A percentile compares a stretch with the other conserved stretches of the same genome.
These are phyloP conservation scores for Euphrasia arctica DNA, from an alignment of 305 asterid genomes.

Conservation along the genomic window DNA sequence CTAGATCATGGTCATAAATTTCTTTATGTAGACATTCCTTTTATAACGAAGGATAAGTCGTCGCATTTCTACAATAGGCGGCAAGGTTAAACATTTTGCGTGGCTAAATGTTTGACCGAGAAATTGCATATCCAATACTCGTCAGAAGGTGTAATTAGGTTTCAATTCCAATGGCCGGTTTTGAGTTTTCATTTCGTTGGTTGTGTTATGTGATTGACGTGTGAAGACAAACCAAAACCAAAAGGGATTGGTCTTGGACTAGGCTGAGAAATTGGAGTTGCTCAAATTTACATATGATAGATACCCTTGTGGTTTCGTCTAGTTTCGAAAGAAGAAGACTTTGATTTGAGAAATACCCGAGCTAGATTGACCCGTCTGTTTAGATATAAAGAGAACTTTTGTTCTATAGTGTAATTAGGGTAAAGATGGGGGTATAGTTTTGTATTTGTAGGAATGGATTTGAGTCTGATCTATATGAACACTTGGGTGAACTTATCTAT, in stretches of 20 bases:
- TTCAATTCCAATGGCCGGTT: too few relatives aligned
- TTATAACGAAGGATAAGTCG: background rate
- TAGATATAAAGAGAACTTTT: too few relatives aligned
- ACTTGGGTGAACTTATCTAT: background rate
- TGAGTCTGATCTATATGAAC: background rate
- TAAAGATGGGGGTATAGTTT: background rate
- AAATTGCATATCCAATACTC: background rate
- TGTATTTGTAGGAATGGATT: background rate
- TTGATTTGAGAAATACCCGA: too few relatives aligned
- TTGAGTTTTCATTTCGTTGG: too few relatives aligned
- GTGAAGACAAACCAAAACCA: too few relatives aligned
- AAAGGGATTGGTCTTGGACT: too few relatives aligned
- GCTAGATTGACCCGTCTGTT: too few relatives aligned
- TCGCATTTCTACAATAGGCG: slow-evolving; percentile 1
- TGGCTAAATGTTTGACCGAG: too few relatives aligned
- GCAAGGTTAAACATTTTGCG: background rate
- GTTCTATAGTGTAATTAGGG: background rate
- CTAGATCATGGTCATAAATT: slow-evolving; percentile 5
- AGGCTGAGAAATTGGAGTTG: too few relatives aligned
- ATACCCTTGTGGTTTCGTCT: background rate
- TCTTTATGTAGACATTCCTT: background rate
- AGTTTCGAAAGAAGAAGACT: background rate
- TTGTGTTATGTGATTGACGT: too few relatives aligned
- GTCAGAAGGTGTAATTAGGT: too few relatives aligned
- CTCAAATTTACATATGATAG: too few relatives aligned